A percentile compares a stretch with the other conserved stretches of the same genome.
Conservation (phyloP, 2,329 filamentous ascomycete genomes). For the Aureobasidium sp. region DNA sequence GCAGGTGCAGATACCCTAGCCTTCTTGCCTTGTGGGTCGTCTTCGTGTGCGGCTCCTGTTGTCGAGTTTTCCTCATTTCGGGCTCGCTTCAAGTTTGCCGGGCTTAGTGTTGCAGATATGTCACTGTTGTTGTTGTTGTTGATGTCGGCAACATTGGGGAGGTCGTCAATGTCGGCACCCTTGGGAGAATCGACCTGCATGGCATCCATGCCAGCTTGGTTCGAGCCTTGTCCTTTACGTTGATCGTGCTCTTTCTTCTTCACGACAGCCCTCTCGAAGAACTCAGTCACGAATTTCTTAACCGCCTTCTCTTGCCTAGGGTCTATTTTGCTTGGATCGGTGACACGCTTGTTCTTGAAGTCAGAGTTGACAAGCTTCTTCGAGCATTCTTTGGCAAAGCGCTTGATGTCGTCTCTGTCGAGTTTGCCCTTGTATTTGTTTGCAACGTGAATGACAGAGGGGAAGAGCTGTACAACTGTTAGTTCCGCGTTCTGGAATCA, state of each 20-base stretch:
- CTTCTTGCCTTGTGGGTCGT: conserved; percentile 23
- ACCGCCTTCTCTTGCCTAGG: conserved; percentile 69
- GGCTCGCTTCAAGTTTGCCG: conserved; percentile 21
- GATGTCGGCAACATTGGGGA: conserved; percentile 19
- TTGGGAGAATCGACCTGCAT: conserved; percentile 22
- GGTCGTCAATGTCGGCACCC: conserved; percentile 21
- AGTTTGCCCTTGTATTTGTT: conserved; percentile 83
- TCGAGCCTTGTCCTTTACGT: conserved; percentile 48
- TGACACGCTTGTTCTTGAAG: conserved; percentile 81
- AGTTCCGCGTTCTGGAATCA: neutral
- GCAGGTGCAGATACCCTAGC: conserved; percentile 22
- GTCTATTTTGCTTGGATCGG: conserved; percentile 64
- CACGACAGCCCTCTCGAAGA: conserved; percentile 73
- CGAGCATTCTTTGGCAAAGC: conserved; percentile 53
- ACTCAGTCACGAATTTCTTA: conserved; percentile 75
- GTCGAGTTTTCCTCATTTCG: conserved; percentile 21
- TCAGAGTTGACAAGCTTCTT: conserved; percentile 90
- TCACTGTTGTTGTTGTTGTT: conserved; percentile 17
- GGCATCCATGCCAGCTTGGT: conserved; percentile 23
- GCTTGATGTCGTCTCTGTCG: conserved; percentile 65
- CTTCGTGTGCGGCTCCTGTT: conserved; percentile 27
- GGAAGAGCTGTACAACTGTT: conserved; percentile 54
- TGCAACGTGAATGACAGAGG: conserved; percentile 74
- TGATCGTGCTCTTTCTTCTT: conserved; percentile 65
- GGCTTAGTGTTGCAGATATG: conserved; percentile 8